Evolutionary conservation across 805 yeast species (phyloP), one percentile per base, ranked within the genome.

Genomic region (Ogataea polymorpha): DNA sequence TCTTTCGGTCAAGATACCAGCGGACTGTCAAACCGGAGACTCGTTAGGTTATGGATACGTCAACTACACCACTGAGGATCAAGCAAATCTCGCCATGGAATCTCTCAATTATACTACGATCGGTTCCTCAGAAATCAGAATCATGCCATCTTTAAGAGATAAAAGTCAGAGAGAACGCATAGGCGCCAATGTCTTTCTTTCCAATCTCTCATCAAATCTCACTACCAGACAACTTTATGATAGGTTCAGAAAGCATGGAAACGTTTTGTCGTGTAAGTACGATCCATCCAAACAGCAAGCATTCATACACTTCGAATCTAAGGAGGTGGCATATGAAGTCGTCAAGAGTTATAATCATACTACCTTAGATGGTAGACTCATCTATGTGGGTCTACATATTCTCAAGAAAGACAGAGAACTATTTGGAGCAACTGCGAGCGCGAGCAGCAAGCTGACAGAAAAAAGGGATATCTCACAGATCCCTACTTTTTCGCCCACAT

Each of bases 1-100:
- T 12, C 57, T 71, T 11, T 75, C 85, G 4, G 77, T 79, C 23
- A 82, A 81, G 54, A 68, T 85, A 29, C 79, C 88, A 49, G 63
- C 69, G 41, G 77, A 78, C 50, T 72, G 76, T 18, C 62, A 65
- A 23, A 66, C 75, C n/a, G 74, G 74, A 17, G 62, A 70, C 35
- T 76, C 89, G 1, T 63, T 86, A 42, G 84, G 88, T 2, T 82
- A 84, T 60, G 93, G 88, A 0, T 85, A 83, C 56, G 79, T 83
- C 14, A 82, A 84, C 42, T 82, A 81, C 56, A 61, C 63, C 6
- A 62, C 58, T 4, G 66, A 67, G 32, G 53, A 61, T 8, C 82
- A 76, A 39, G 87, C 87, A 0, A 70, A 69, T 27, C 39, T 43
- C 24, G 88, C 86, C 2, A 66, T 77, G 35, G 80, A 75, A 34